These are phyloP conservation scores for Talaromyces sp. DNA, from an alignment of 2,329 filamentous ascomycete genomes.

Conservation along the genomic window DNA sequence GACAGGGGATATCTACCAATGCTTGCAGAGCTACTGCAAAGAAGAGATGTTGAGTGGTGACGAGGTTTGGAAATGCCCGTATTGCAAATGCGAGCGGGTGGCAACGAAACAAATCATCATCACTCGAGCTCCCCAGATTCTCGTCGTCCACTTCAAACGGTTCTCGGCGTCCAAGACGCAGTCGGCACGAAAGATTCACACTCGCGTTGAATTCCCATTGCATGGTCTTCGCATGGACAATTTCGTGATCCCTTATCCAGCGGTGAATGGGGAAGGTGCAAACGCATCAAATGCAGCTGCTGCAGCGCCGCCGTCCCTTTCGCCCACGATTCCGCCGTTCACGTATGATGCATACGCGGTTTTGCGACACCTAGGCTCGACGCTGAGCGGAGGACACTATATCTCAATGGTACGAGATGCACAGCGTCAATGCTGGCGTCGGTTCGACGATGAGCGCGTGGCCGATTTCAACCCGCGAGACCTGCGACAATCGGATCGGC, in stretches of 20 bases:
- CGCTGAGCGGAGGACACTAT: conserved; percentile 73
- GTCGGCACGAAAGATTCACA: conserved; percentile 63
- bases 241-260: conserved; percentile 52
- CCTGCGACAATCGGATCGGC: conserved; percentile 42
- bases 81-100: conserved; percentile 64
- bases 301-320: conserved; percentile 48
- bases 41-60: conserved; percentile 65
- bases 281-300: conserved; percentile 55
- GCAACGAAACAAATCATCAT: conserved; percentile 69
- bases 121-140: conserved; percentile 71
- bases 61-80: conserved; percentile 67
- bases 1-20: conserved; percentile 59
- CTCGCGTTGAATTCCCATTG: conserved; percentile 71
- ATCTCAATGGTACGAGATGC: conserved; percentile 64
- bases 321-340: conserved; percentile 52
- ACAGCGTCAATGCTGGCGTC: conserved; percentile 54
- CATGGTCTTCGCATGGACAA: conserved; percentile 61
- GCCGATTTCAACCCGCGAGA: conserved; percentile 55
- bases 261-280: conserved; percentile 22
- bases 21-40: conserved; percentile 64
- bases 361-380: conserved; percentile 67
- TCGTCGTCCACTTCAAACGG: conserved; percentile 73
- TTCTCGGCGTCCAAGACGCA: conserved; percentile 57
- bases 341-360: conserved; percentile 84
- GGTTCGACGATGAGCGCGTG: conserved; percentile 56